These are phyloP conservation scores for Avena atlantica DNA, from an alignment of 176 grass and related monocot genomes.

Conservation along the genomic window DNA sequence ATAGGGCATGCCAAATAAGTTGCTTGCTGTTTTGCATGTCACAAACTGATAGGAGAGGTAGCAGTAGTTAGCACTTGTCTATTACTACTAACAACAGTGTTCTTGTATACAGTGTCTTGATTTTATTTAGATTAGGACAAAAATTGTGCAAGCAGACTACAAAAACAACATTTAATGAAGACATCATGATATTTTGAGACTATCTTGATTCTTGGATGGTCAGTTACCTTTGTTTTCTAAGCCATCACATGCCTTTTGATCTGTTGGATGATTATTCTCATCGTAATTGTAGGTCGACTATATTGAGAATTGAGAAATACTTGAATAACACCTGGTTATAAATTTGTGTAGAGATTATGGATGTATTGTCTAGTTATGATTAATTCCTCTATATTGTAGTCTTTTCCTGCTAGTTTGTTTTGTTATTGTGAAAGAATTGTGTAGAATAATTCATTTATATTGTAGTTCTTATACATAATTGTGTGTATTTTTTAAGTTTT, in stretches of 20 bases:
- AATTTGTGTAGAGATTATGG: neutral
- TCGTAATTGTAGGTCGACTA: constrained; percentile 4
- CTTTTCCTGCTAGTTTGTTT: neutral
- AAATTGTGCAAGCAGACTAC: neutral
- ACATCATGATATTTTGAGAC: neutral
- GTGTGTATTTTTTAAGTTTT: neutral
- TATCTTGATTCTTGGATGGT: neutral
- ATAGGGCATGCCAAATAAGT: neutral
- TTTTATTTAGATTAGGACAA: neutral
- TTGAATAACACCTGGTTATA: neutral
- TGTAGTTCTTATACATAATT: neutral
- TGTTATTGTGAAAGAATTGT: neutral
- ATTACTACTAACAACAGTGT: neutral
- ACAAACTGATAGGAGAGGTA: neutral
- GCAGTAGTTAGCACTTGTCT: constrained; percentile 14
- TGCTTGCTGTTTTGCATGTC: neutral
- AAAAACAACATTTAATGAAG: neutral
- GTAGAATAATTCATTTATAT: neutral
- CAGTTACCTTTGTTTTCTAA: neutral
- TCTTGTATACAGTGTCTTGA: neutral
- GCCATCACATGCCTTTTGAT: constrained; percentile 4
- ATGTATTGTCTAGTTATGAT: neutral
- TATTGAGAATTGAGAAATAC: neutral
- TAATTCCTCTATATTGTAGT: neutral
- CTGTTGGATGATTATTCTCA: neutral